Evolutionary conservation across 2,329 filamentous ascomycete genomes (phyloP).

Genomic region (Didymella exigua): DNA sequence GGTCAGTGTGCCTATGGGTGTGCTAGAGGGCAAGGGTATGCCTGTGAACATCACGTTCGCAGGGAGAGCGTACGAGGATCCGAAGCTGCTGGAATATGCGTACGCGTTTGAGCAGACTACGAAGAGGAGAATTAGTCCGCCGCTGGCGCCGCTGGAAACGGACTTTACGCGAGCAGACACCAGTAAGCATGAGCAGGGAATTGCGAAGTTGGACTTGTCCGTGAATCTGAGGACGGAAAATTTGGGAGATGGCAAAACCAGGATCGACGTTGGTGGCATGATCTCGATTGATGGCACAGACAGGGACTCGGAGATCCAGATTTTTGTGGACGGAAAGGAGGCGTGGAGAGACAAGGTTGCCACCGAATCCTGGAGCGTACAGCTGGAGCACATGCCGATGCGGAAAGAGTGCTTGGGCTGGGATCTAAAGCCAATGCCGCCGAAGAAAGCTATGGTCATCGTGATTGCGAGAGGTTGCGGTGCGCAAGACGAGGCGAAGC

Average conservation of each 20-base stretch:
- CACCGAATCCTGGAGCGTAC: conserved; percentile 14
- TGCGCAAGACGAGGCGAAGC: conserved; percentile 3
- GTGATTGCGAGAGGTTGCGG: conserved; percentile 21
- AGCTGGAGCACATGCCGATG: conserved; percentile 11
- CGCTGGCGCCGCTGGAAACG: conserved; percentile 16
- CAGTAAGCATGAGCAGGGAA: not conserved
- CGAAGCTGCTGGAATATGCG: conserved; percentile 32
- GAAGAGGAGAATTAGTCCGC: conserved; percentile 20
- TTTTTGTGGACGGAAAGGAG: conserved; percentile 29
- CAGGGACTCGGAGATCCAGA: conserved; percentile 11
- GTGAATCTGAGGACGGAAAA: not conserved
- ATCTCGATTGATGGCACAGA: not conserved
- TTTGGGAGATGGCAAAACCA: not conserved
- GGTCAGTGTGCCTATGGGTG: conserved; percentile 60
- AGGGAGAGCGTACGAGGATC: conserved; percentile 56
- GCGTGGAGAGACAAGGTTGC: not conserved
- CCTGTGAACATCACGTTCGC: conserved; percentile 61
- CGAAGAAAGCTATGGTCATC: conserved; percentile 28
- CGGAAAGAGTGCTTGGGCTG: conserved; percentile 26
- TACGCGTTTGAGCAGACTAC: conserved; percentile 31
- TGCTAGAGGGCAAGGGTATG: conserved; percentile 55
- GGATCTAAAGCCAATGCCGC: conserved; percentile 31
- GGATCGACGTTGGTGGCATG: conserved; percentile 1
- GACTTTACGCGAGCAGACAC: conserved; percentile 11
- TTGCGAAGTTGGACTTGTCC: not conserved